Base-by-base conservation (phyloP, 371 early-diverging fungal genomes). In the Mucor indicus region DNA sequence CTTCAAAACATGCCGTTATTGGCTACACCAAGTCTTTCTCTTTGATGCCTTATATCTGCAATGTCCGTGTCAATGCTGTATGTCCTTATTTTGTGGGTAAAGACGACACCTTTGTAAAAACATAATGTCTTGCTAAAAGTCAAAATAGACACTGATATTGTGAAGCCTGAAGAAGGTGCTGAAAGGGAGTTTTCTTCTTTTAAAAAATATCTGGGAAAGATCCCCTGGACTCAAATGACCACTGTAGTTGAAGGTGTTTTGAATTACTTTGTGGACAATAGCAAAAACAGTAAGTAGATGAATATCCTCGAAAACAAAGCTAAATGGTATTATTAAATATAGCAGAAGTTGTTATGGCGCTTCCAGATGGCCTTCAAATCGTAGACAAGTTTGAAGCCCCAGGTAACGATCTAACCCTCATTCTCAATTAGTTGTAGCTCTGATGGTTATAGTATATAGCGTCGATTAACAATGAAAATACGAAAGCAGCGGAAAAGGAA, bases 1-100 rank as follows among this genome's bases (percentile, higher is more conserved):
- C 92, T 63, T 93, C 96, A 42, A 98, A 98, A 75, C 79, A 91
- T 55, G 97, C 91, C 30, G 76, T 98, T 12, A 84, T 90, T 53
- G 94, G 95, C 22, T 84, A 98, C 50, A 86, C 92, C 53, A 76
- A 84, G 55, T 88, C 97, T 13, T 72, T 98, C 45, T 94, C 96
- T 22, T 70, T 84, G 22, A 24, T 72, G 40, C 53, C 53, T 12
- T 20, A 39, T 3, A 50, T 72, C 8, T 69, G 67, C 22, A 66
- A 66, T 19, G 64, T 72, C 2, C 57, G 72, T 13, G 64, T 68
- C 5, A 69, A 66, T 45, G 69, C 69, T 17, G 45, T 61, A 15
- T 54, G 57, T 31, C 57, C 53, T n/a, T 53, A 37, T 35, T 62
- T 53, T 53, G 57, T 62, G 39, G 57, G 61, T 60, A 56, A 56